phyloP scores from a whole-genome alignment of 495 filamentous ascomycete genomes.

The Bacidia gigantensis region DNA sequence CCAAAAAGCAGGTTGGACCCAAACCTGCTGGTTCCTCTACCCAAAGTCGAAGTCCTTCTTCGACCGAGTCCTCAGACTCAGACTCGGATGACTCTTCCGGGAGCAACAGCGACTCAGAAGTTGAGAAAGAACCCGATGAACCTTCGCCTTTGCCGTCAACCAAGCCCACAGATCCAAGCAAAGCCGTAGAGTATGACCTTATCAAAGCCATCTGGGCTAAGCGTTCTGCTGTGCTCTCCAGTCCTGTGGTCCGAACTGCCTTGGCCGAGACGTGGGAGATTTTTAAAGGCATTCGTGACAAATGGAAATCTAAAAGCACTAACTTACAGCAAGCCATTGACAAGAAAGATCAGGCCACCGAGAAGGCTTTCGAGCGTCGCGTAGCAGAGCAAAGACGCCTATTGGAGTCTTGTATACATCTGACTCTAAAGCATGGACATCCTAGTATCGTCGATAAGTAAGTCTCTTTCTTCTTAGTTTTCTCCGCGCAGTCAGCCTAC shows the following conservation, averaged over 20 bases:
- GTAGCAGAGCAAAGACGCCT: constrained; percentile 44
- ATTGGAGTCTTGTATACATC: constrained; percentile 44
- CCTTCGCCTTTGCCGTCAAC: constrained; percentile 37
- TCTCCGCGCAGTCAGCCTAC: too few species aligned
- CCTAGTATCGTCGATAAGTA: constrained; percentile 52
- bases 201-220: constrained; percentile 53
- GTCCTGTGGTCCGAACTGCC: constrained; percentile 22
- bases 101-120: constrained; percentile 32
- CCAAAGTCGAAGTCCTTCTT: constrained; percentile 10
- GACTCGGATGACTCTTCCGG: constrained; percentile 40
- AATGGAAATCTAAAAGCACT: constrained; percentile 45
- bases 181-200: constrained; percentile 46
- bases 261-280: constrained; percentile 48
- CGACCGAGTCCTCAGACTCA: constrained; percentile 19
- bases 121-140: constrained; percentile 33
- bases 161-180: constrained; percentile 37
- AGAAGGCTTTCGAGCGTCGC: constrained; percentile 30
- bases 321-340: constrained; percentile 44
- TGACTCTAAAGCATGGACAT: constrained; percentile 49
- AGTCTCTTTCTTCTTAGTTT: constrained; percentile 25
- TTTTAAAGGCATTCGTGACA: constrained; percentile 46
- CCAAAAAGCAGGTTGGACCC: constrained; percentile 9
- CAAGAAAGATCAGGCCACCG: constrained; percentile 28
- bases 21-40: constrained; percentile 9
- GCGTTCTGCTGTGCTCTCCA: constrained; percentile 26